Base-by-base conservation (phyloP, 202 grass and related monocot species). In the Cymbopogon flexuosus region DNA sequence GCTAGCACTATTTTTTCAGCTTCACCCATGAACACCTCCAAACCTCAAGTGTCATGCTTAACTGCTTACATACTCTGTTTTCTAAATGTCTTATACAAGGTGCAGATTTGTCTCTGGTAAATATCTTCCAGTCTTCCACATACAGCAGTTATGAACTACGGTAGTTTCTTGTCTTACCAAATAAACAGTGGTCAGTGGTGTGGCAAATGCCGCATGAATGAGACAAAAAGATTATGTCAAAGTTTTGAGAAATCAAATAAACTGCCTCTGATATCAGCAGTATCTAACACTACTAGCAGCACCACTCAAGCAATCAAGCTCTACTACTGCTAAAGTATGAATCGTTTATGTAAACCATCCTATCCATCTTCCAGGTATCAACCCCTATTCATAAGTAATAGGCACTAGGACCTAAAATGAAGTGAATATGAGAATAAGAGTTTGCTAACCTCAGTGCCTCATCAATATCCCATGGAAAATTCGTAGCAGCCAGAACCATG, bases 401-500 rank as follows among this genome's bases (percentile, higher is more conserved):
- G n/a, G n/a, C n/a, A n/a, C n/a, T 54, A 63, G 6, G 10, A 67
- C 35, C 41, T 70, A 63, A 79, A 79, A 67, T 82, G 59, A 68
- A 62, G 41, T 21, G 65, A 79, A 84, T 64, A 45, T 79, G n/a
- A 81, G 9, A 39, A 40, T 37, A 65, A 78, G 14, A 68, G 34
- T 52, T 74, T 77, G 43, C 77, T 3, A 78, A 99, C 96, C 96
- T 99, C 23, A 99, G 87, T 33, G 96, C 96, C 84, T 99, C 96
- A 84, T 99, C 96, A 86, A 99, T 95, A 71, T 99, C 96, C 96
- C 96, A 99, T 75, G 96, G 96, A 76, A 98, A 99, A 70, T 99
- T 99, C 5, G 96, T 99, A 61, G 96, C 96, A 33, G 96, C 96
- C 72, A 99, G 87, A 79, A 99, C 96, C 96, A 99, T 99, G 83